Conservation (phyloP, 306 rosid genomes). For the Benincasa hispida region DNA sequence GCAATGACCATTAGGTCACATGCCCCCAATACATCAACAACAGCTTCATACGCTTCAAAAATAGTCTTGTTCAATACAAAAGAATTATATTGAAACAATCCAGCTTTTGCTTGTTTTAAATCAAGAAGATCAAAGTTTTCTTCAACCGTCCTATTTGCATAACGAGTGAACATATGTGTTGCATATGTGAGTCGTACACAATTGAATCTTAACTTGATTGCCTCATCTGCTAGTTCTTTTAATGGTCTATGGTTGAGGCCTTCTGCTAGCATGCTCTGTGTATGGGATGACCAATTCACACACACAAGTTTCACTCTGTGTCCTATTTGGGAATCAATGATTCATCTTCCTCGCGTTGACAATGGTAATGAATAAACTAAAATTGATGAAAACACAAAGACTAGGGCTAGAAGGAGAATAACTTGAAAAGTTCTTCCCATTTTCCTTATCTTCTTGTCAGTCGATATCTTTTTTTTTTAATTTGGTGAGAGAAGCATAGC, state of each 20-base stretch:
- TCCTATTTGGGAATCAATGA: constrained; percentile 21
- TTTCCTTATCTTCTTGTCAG: neutral
- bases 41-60: constrained; percentile 21
- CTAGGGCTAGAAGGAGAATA: neutral
- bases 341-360: constrained; percentile 30
- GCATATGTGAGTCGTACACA: constrained; percentile 47
- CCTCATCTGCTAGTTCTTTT: constrained; percentile 15
- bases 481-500: neutral
- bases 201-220: constrained; percentile 10
- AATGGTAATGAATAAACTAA: constrained; percentile 12
- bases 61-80: constrained; percentile 22
- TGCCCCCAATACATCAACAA: constrained; percentile 23
- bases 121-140: constrained; percentile 13
- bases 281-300: constrained; percentile 35
- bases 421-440: neutral
- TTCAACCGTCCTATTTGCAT: neutral
- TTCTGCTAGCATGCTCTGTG: constrained; percentile 32
- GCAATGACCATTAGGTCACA: constrained; percentile 24
- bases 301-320: constrained; percentile 21
- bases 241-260: constrained; percentile 29
- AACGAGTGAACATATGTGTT: constrained; percentile 42
- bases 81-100: constrained; percentile 24
- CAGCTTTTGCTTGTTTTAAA: constrained; percentile 10
- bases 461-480: neutral
- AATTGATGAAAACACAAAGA: neutral